phyloP scores from a whole-genome alignment of 768 basidiomycete genomes.

The Thelephora aurantiotincta region DNA sequence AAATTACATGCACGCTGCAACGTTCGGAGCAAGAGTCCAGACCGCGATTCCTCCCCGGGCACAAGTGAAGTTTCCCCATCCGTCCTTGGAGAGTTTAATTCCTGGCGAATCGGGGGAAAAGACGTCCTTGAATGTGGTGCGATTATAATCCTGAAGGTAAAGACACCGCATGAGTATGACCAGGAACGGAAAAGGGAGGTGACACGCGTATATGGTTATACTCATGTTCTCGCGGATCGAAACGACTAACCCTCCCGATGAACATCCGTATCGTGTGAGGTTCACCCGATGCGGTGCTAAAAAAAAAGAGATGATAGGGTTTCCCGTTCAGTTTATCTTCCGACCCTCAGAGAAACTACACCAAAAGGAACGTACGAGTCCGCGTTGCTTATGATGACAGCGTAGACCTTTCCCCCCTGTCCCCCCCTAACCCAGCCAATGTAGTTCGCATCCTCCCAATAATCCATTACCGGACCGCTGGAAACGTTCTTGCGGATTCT shows the following conservation, averaged over 20 bases:
- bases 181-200: no score
- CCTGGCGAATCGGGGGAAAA: slow-evolving; percentile 27
- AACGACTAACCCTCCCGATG: slow-evolving; percentile 39
- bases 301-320: slow-evolving; percentile 10
- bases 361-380: slow-evolving; percentile 1
- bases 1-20: not conserved
- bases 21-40: slow-evolving; percentile 26
- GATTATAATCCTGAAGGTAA: no score
- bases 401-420: slow-evolving; percentile 45
- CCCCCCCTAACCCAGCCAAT: slow-evolving; percentile 70
- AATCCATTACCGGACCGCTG: slow-evolving; percentile 51
- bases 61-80: slow-evolving; percentile 57
- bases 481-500: slow-evolving; percentile 50
- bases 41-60: slow-evolving; percentile 40
- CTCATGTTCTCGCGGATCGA: no score
- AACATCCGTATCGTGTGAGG: slow-evolving; percentile 47
- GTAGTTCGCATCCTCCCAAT: slow-evolving; percentile 42
- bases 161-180: no score
- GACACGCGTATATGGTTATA: no score
- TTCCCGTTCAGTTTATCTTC: not conserved
- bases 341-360: not conserved
- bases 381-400: slow-evolving; percentile 55
- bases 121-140: slow-evolving; percentile 13
- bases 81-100: slow-evolving; percentile 32
- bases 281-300: slow-evolving; percentile 13